Evolutionary conservation across 768 basidiomycete species (phyloP), one percentile per base, ranked within the genome.

Genomic region (Sarcodon sp.): DNA sequence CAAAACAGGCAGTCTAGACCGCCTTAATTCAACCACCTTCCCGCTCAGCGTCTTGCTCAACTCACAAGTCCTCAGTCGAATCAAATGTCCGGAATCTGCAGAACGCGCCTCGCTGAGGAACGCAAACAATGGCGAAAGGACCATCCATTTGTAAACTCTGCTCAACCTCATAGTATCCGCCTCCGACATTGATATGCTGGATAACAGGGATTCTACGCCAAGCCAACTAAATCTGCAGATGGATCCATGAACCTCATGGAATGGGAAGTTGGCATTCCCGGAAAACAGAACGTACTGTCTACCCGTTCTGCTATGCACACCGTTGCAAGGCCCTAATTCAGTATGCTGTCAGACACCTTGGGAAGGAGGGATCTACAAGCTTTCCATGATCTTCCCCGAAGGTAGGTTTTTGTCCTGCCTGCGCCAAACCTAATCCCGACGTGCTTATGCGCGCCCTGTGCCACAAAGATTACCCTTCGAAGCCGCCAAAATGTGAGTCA

Each of bases 191-290:
- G 16, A 16, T 41, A 15, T 4, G 37, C 37, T 13, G 37, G 12
- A 13, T 13, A 38, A 27, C 59, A 99, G 94, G 94, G 94, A 55
- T 99, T 99, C 70, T 98, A 85, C 60, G 96, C 96, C 36, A 87
- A 89, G 62, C 96, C 96, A 18, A 70, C 76, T 41, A 99, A 99
- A 67, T 75, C 81, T 15, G 61, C 79, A 18, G 96, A 99, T 66
- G 91, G 94, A 13, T 85, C 91, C 2, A 83, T 97, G 80, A 93
- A 98, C 65, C 71, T 99, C 44, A 80, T 98, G 79, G 82, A 90
- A 62, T 99, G 96, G 96, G 96, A 98, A 62, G 92, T 96, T 2
- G 96, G 96, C 18, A 98, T 99, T 56, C 96, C 96, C 13, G 96
- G 96, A 31, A 98, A 96, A 67, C 53, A 73, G 44, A 73, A 73